Evolutionary conservation across 2,329 filamentous ascomycete genomes (phyloP).

Genomic region (Alternaria panax): DNA sequence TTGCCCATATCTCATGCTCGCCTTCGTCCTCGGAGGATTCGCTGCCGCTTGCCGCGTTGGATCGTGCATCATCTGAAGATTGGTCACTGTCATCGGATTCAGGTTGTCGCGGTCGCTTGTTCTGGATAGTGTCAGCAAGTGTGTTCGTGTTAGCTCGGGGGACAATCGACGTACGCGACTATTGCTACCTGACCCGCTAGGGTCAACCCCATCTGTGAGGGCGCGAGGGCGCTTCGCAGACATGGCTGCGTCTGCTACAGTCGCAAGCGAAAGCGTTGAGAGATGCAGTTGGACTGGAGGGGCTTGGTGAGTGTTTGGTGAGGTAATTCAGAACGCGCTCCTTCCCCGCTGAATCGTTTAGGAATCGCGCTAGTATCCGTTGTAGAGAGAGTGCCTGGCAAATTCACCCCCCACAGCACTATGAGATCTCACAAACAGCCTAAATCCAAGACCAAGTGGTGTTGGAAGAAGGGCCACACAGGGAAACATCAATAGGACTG

Average conservation of each 20-base stretch:
- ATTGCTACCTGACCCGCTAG: slow-evolving; percentile 15
- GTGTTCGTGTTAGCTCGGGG: not conserved
- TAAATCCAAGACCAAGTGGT: not conserved
- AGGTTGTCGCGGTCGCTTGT: slow-evolving; percentile 42
- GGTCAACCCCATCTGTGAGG: slow-evolving; percentile 27
- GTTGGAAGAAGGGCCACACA: not conserved
- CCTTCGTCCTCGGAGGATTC: slow-evolving; percentile 25
- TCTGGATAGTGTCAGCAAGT: slow-evolving; percentile 30
- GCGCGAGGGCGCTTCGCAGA: slow-evolving; percentile 44
- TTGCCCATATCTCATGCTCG: slow-evolving; percentile 37
- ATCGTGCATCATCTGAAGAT: slow-evolving; percentile 22
- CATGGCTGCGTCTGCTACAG: slow-evolving; percentile 23
- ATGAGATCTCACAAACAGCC: not conserved
- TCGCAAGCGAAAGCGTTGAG: not conserved
- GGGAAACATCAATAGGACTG: not conserved
- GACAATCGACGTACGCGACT: slow-evolving; percentile 29
- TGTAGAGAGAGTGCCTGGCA: not conserved
- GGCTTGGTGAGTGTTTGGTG: slow-evolving; percentile 3
- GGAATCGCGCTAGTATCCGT: slow-evolving; percentile 15
- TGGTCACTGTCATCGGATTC: slow-evolving; percentile 30
- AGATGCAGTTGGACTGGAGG: not conserved
- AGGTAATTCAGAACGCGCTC: slow-evolving; percentile 29
- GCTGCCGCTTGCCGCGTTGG: slow-evolving; percentile 14
- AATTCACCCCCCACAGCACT: not conserved
- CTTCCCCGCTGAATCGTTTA: slow-evolving; percentile 24